Base-by-base conservation (phyloP, 441 rosid species). In the Jatropha multifida region DNA sequence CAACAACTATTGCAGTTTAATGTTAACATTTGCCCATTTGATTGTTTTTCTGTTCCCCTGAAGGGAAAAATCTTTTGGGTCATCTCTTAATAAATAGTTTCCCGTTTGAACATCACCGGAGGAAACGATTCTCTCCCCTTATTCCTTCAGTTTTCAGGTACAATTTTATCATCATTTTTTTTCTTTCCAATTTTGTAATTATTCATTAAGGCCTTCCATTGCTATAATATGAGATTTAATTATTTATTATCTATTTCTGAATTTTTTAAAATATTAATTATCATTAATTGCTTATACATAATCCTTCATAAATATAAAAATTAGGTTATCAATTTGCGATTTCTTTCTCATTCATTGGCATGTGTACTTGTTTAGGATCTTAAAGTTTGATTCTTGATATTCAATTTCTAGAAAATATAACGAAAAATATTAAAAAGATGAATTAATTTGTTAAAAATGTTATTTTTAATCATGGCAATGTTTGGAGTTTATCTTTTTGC, bases 21-120 rank as follows among this genome's bases (percentile, higher is more conserved):
- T n/a, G 58, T 40, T 77, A 48, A 37, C 5, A 9, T 66, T 69
- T 32, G 63, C 37, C 26, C 69, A 51, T 66, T 71, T 66, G 56
- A 14, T 51, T 26, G 26, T 23, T 54, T 66, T 15, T 41, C 32
- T 14, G 13, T 62, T 26, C 54, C 26, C 8, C 3, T 46, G 7
- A 20, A n/a, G 63, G 38, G 40, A 56, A 23, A 18, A 14, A 38
- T 14, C 49, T 63, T 44, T n/a, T 42, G 13, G 13, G 55, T 42
- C 52, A 14, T 46, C 65, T 71, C 37, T 9, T 14, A 32, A 32
- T 32, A 32, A 32, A 32, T 32, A 32, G 32, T 32, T 32, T 32
- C 32, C 32, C 32, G 2, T 32, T 38, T 18, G 62, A 69, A 48
- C 54, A 32, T 32, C 51, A 74, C 54, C 68, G 46, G 4, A 59